A percentile compares a stretch with the other conserved stretches of the same genome.
These are phyloP conservation scores for Neoarthrinium moseri DNA, from an alignment of 2,329 filamentous ascomycete genomes.

Conservation along the genomic window DNA sequence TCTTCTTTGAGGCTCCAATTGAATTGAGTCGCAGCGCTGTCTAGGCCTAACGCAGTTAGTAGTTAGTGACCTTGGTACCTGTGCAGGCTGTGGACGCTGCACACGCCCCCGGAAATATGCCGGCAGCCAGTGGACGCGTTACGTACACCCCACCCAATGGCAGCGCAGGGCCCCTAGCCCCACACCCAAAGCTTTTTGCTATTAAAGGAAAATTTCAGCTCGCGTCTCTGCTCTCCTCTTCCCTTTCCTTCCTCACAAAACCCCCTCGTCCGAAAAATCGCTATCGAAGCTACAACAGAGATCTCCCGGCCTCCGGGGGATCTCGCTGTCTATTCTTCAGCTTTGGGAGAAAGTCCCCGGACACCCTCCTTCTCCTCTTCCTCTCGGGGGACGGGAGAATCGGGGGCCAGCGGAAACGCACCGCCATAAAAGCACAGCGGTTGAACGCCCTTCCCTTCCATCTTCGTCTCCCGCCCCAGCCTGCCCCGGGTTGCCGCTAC, in stretches of 20 bases:
- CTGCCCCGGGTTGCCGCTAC: conserved; percentile 43
- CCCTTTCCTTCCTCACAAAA: conserved; percentile 43
- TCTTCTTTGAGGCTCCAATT: no score
- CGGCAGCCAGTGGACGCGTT: not conserved
- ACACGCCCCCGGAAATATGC: conserved; percentile 3
- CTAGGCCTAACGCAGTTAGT: no score
- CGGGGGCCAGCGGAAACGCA: conserved; percentile 86
- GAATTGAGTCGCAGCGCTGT: no score
- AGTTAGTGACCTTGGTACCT: no score
- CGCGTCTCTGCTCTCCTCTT: conserved; percentile 19
- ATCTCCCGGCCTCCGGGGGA: conserved; percentile 33
- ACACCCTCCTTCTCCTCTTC: conserved; percentile 59
- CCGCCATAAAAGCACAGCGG: conserved; percentile 99
- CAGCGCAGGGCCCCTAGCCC: conserved; percentile 1
- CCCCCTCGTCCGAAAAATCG: conserved; percentile 99
- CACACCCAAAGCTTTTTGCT: conserved; percentile 3
- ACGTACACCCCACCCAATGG: not conserved
- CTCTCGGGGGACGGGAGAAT: no score
- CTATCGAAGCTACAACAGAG: conserved; percentile 97
- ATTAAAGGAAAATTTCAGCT: conserved; percentile 19
- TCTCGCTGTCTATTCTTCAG: conserved; percentile 42
- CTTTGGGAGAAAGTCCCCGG: conserved; percentile 99
- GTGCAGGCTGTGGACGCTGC: no score
- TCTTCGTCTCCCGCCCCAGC: conserved; percentile 19
- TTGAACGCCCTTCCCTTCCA: conserved; percentile 65